Evolutionary conservation across 495 filamentous ascomycete species (phyloP), one percentile per base, ranked within the genome.

Genomic region (Aspergillus baeticus): DNA sequence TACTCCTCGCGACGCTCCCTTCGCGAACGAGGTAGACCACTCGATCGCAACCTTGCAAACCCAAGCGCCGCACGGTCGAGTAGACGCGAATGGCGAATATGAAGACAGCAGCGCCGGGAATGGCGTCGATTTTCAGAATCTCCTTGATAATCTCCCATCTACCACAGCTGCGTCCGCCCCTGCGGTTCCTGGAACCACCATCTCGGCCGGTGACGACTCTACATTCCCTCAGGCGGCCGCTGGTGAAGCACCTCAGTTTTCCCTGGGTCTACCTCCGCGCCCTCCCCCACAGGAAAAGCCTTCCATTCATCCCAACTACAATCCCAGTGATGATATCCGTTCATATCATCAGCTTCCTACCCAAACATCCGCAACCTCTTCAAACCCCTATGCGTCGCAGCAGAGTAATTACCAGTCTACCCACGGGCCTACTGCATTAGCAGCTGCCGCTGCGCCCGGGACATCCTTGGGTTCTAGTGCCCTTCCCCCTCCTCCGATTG

Each of bases 401-500:
- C 71, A 78, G 63, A 72, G 70, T 71, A 75, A 70, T 66, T 75
- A 79, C 57, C 75, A 73, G 57, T 67, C 76, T 64, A 67, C 74
- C 41, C 61, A 65, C 55, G 67, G 65, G 34, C 57, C 70, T 36
- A 68, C 80, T 48, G 61, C 77, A 7, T 73, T 84, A 60, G 58
- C 77, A 53, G 62, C 73, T 52, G 69, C 75, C 22, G 79, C 76
- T 48, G 74, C 80, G 46, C 80, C 84, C 15, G 82, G 82, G 29
- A 82, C 75, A 44, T 69, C 72, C 46, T 74, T 79, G 58, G 81
- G 81, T 43, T 69, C 76, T 48, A 77, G 77, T 63, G 77, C 75
- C 41, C 65, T 87, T 15, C 83, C 83, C 51, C 84, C 84, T 42
- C 83, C 84, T 8, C 85, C 86, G 23, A 62, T 79, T 45, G 76